Evolutionary conservation across 345 rosid species (phyloP).

Genomic region (Aquilaria sinensis): DNA sequence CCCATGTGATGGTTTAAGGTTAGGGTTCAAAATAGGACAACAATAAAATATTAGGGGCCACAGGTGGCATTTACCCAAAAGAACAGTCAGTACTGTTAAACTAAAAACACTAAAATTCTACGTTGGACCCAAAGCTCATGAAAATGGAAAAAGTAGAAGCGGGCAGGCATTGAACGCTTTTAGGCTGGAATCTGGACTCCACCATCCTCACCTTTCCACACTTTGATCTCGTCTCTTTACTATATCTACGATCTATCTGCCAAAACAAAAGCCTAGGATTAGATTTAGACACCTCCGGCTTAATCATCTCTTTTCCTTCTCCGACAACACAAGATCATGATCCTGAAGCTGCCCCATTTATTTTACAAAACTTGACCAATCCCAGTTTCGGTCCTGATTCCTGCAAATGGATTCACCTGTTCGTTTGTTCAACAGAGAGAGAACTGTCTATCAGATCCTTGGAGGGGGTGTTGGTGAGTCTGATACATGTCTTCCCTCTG

Average conservation of each 20-base stretch:
- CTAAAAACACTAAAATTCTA: too few relatives aligned
- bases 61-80: too few relatives aligned
- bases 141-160: slow-evolving; percentile 16
- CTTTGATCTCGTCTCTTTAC: too few relatives aligned
- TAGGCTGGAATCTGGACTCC: slow-evolving; percentile 46
- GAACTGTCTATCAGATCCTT: slow-evolving; percentile 66
- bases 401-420: slow-evolving; percentile 50
- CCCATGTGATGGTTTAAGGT: too few relatives aligned
- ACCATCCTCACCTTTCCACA: slow-evolving; percentile 18
- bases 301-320: slow-evolving; percentile 1
- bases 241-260: too few relatives aligned
- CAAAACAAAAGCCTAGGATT: background rate
- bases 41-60: too few relatives aligned
- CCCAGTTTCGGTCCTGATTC: slow-evolving; percentile 27
- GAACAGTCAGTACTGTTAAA: too few relatives aligned
- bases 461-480: slow-evolving; percentile 77
- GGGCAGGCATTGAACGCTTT: slow-evolving; percentile 32
- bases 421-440: slow-evolving; percentile 61
- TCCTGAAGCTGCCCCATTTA: slow-evolving; percentile 5
- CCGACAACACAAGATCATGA: slow-evolving; percentile 6
- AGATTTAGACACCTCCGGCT: slow-evolving; percentile 5
- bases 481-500: background rate
- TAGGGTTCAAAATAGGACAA: too few relatives aligned
- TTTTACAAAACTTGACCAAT: slow-evolving; percentile 30
- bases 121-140: too few relatives aligned